These are phyloP conservation scores for Diaporthe sp. DNA, from an alignment of 2,329 filamentous ascomycete species.

Conservation along the genomic window DNA sequence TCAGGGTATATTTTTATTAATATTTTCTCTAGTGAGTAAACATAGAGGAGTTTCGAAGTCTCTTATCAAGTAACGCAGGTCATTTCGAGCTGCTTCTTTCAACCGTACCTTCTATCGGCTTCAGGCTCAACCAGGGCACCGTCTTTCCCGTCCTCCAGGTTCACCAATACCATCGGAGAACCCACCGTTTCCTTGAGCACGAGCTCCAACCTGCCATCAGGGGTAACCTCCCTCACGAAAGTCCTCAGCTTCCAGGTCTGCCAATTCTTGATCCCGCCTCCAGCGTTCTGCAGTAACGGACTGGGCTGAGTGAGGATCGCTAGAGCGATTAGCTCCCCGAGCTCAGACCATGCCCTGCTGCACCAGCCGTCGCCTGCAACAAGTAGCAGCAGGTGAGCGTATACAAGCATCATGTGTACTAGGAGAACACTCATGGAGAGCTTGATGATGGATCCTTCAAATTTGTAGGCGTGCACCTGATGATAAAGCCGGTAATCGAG, in stretches of 20 bases:
- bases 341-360: constrained; percentile 1
- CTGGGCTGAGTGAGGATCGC: not conserved
- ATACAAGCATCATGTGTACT: constrained; percentile 1
- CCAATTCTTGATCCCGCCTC: not conserved
- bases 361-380: not conserved
- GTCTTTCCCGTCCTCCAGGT: not conserved
- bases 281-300: not conserved
- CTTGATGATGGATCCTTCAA: not conserved
- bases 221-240: not conserved
- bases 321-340: not conserved
- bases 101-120: not conserved
- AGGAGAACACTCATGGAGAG: not conserved
- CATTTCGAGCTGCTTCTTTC: too few species aligned
- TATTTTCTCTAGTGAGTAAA: too few species aligned
- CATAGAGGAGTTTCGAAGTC: too few species aligned
- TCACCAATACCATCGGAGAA: not conserved
- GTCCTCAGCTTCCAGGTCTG: not conserved
- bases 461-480: not conserved
- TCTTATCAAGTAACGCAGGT: too few species aligned
- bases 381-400: not conserved
- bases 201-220: not conserved
- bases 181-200: not conserved
- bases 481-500: not conserved
- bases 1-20: too few species aligned
- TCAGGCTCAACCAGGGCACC: not conserved